Evolutionary conservation across 2,329 filamentous ascomycete species (phyloP).

Genomic region (Nemania bipapillata): DNA sequence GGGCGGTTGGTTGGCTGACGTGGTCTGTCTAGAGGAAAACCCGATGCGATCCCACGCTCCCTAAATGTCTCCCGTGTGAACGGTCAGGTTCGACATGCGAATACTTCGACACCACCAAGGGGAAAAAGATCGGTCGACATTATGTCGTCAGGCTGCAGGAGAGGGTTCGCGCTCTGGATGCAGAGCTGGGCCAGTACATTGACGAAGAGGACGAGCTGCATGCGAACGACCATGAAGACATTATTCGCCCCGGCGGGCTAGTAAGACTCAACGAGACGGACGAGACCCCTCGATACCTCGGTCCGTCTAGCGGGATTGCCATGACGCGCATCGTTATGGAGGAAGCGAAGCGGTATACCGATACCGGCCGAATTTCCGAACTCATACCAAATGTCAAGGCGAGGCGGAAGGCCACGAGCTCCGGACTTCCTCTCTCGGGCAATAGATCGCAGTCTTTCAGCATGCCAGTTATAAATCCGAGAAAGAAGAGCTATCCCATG

Average conservation of each 20-base stretch:
- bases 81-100: conserved; percentile 91
- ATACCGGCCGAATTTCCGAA: conserved; percentile 89
- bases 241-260: conserved; percentile 85
- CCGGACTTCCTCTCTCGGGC: conserved; percentile 14
- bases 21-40: conserved; percentile 79
- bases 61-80: conserved; percentile 91
- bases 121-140: conserved; percentile 84
- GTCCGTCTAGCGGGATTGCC: conserved; percentile 92
- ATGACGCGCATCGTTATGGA: conserved; percentile 97
- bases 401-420: conserved; percentile 61
- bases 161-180: conserved; percentile 82
- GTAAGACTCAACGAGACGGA: conserved; percentile 86
- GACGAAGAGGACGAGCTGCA: conserved; percentile 81
- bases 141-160: conserved; percentile 95
- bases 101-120: conserved; percentile 91
- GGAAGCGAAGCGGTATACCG: conserved; percentile 91
- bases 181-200: conserved; percentile 81
- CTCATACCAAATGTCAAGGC: conserved; percentile 80
- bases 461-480: conserved; percentile 60
- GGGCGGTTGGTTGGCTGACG: conserved; percentile 11
- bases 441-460: conserved; percentile 74
- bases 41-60: conserved; percentile 90
- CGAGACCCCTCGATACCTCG: conserved; percentile 87
- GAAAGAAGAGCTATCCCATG: conserved; percentile 89
- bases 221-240: conserved; percentile 79